These are phyloP conservation scores for Gilbertella persicaria DNA, from an alignment of 371 early-diverging fungal genomes.

Conservation along the genomic window DNA sequence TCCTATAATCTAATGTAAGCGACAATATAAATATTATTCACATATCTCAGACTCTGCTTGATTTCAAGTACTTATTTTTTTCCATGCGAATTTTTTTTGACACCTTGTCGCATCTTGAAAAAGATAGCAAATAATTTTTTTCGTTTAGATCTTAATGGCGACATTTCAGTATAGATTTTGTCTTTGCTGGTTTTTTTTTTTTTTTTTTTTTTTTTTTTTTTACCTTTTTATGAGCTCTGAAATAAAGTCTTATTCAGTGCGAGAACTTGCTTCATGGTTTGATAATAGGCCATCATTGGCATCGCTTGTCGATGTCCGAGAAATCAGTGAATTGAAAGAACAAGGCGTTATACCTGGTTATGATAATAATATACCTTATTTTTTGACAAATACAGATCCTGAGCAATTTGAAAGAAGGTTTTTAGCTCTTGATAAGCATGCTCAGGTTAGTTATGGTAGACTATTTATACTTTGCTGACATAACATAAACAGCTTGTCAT, in stretches of 20 bases:
- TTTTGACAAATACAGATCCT: constrained; percentile 18
- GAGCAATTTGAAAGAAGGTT: constrained; percentile 24
- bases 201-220: background rate
- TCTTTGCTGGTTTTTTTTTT: too few species aligned
- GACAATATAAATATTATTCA: too few species aligned
- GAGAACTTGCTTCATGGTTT: constrained; percentile 10
- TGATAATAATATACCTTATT: constrained; percentile 34
- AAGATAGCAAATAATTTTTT: too few species aligned
- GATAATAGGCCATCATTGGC: background rate
- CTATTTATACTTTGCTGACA: background rate
- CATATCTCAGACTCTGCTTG: too few species aligned
- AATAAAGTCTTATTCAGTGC: constrained; percentile 4
- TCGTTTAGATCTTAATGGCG: too few species aligned
- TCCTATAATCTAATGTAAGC: too few species aligned
- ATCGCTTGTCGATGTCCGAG: constrained; percentile 35
- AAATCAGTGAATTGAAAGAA: constrained; percentile 25
- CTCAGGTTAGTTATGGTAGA: constrained; percentile 18
- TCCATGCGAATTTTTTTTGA: too few species aligned
- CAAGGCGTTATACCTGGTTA: constrained; percentile 31
- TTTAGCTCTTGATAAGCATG: constrained; percentile 16
- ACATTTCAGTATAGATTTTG: too few species aligned
- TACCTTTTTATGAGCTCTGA: constrained; percentile 2
- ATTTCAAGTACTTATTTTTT: too few species aligned
- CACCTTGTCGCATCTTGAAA: too few species aligned
- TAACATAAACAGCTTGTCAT: constrained; percentile 10